Evolutionary conservation across 768 basidiomycete genomes (phyloP).

Genomic region (Chalciporus pseudorubinellus): DNA sequence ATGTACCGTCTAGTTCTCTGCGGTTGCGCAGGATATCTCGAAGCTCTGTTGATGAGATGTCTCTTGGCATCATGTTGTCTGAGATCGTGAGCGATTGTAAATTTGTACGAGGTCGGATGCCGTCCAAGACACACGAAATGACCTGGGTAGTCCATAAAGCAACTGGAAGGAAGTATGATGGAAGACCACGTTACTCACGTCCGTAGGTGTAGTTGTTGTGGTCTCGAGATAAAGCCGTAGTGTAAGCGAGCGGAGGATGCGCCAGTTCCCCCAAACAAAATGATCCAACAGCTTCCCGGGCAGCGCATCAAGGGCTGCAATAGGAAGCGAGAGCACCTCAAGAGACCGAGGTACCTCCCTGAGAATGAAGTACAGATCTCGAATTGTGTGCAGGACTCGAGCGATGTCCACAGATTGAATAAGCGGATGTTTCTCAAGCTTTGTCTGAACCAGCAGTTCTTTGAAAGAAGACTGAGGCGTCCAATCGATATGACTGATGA

Average conservation of each 20-base stretch:
- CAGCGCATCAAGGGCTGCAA: neutral
- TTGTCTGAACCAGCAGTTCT: neutral
- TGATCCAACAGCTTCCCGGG: neutral
- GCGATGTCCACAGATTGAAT: no score
- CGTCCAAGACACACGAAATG: neutral
- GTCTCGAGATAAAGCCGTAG: neutral
- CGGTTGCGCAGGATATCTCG: neutral
- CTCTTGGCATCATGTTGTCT: no score
- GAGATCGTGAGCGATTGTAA: conserved; percentile 4
- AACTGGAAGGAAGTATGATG: neutral
- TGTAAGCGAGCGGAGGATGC: conserved; percentile 10
- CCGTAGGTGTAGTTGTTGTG: no score
- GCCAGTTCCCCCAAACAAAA: neutral
- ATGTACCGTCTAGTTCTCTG: neutral
- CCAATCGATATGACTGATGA: neutral
- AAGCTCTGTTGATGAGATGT: neutral
- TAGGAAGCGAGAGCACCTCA: neutral
- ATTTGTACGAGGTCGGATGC: neutral
- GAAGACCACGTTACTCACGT: neutral
- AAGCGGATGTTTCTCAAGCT: no score
- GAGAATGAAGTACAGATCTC: neutral
- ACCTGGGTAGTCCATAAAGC: conserved; percentile 4
- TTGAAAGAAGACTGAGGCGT: neutral
- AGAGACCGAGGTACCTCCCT: neutral
- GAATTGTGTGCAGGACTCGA: no score